Evolutionary conservation across 176 grass and related monocot species (phyloP).

Genomic region (Triticum dicoccoides): DNA sequence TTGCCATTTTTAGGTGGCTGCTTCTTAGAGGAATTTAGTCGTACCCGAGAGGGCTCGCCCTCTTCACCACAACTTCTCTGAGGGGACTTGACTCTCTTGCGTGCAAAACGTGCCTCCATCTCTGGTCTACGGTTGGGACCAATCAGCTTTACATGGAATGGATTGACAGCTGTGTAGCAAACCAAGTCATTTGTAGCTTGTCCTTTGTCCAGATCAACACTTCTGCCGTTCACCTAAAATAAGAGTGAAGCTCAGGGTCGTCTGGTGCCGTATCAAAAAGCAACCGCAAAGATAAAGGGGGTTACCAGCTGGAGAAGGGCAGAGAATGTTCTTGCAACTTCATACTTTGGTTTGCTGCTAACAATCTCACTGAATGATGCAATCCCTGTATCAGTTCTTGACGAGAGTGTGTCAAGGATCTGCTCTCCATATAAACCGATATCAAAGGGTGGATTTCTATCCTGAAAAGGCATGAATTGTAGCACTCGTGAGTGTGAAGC

Average conservation of each 20-base stretch:
- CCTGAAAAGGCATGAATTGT: constrained; percentile 45
- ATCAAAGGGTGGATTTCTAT: constrained; percentile 87
- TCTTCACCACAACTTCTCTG: constrained; percentile 32
- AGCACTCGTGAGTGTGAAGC: not conserved
- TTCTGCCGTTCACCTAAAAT: constrained; percentile 77
- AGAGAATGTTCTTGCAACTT: constrained; percentile 93
- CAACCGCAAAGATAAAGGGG: not conserved
- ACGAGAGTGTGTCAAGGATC: constrained; percentile 64
- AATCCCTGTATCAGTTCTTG: constrained; percentile 39
- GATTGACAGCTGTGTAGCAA: constrained; percentile 71
- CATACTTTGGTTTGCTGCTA: constrained; percentile 56
- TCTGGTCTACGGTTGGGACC: constrained; percentile 35
- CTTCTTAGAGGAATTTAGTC: constrained; percentile 37
- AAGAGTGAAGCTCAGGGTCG: not conserved
- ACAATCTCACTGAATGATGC: constrained; percentile 77
- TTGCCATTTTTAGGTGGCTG: constrained; percentile 48
- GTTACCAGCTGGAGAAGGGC: constrained; percentile 97
- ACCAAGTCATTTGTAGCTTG: constrained; percentile 46
- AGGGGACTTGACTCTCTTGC: constrained; percentile 79
- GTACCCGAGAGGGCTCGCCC: not conserved
- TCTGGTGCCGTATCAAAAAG: not conserved
- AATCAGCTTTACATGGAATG: constrained; percentile 66
- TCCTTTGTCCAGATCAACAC: constrained; percentile 73
- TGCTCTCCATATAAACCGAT: constrained; percentile 83
- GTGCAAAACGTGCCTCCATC: constrained; percentile 29